Conservation (phyloP, 208 protist species). For the Vickermania ingenoplastis region DNA sequence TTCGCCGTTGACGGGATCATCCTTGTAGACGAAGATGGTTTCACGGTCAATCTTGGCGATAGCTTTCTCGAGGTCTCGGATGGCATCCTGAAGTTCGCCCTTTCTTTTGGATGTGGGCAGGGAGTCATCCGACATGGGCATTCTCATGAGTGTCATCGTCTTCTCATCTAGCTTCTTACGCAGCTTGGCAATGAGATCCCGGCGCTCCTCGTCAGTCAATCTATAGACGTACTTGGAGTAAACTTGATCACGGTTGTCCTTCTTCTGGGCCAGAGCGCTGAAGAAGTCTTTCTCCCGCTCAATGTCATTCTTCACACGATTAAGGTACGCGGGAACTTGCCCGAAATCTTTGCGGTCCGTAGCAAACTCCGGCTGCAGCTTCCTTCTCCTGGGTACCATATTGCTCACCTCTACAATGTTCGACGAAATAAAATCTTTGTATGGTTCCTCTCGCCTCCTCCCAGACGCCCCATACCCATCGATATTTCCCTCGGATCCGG, state of each 20-base stretch:
- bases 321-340: conserved; percentile 75
- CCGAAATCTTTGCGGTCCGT: conserved; percentile 79
- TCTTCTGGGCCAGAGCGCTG: conserved; percentile 44
- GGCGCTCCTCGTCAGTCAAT: conserved; percentile 64
- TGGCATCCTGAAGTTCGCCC: conserved; percentile 51
- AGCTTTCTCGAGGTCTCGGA: conserved; percentile 69
- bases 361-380: conserved; percentile 43
- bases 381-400: conserved; percentile 71
- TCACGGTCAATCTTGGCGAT: conserved; percentile 79
- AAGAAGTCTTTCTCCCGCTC: conserved; percentile 75
- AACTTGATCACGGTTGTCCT: conserved; percentile 19
- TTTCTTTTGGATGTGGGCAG: conserved; percentile 40
- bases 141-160: conserved; percentile 57
- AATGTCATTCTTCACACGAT: conserved; percentile 81
- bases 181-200: conserved; percentile 58
- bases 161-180: conserved; percentile 50
- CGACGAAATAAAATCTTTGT: conserved; percentile 88
- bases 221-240: conserved; percentile 58
- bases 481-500: neutral
- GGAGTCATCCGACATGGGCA: conserved; percentile 84
- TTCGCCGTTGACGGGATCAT: conserved; percentile 65
- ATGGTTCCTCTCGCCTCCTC: conserved; percentile 2
- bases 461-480: neutral
- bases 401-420: conserved; percentile 91
- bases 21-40: conserved; percentile 82